Conservation (phyloP, 164 flowering plant species). For the Taxillus chinensis region DNA sequence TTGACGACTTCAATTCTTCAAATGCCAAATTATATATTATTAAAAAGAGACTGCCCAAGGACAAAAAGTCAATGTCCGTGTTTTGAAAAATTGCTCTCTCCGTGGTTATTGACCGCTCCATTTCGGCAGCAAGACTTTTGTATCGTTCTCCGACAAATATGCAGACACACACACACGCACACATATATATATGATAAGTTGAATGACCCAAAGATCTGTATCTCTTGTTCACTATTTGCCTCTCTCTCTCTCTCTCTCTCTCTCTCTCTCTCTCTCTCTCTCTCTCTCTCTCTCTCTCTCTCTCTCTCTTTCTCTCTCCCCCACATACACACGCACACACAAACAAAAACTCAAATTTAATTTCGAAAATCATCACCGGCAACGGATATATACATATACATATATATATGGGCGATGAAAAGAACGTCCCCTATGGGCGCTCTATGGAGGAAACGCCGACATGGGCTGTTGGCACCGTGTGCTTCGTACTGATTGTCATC, state of each 20-base stretch:
- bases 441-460: conserved; percentile 48
- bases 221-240: background rate
- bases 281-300: background rate
- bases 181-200: too few relatives aligned
- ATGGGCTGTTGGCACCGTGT: conserved; percentile 56
- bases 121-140: too few relatives aligned
- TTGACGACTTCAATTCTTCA: too few relatives aligned
- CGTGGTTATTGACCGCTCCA: too few relatives aligned
- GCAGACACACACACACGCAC: too few relatives aligned
- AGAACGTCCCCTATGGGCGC: conserved; percentile 15
- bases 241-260: background rate
- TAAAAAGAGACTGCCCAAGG: too few relatives aligned
- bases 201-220: background rate
- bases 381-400: too few relatives aligned
- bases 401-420: background rate
- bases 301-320: background rate
- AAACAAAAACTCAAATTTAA: background rate
- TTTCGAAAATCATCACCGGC: background rate
- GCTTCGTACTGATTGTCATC: conserved; percentile 27
- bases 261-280: background rate
- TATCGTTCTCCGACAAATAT: too few relatives aligned
- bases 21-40: too few relatives aligned
- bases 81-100: too few relatives aligned
- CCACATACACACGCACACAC: too few relatives aligned
- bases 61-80: too few relatives aligned